These are phyloP conservation scores for Immersiporthe knoxdaviesiana DNA, from an alignment of 2,329 filamentous ascomycete species.

Conservation along the genomic window DNA sequence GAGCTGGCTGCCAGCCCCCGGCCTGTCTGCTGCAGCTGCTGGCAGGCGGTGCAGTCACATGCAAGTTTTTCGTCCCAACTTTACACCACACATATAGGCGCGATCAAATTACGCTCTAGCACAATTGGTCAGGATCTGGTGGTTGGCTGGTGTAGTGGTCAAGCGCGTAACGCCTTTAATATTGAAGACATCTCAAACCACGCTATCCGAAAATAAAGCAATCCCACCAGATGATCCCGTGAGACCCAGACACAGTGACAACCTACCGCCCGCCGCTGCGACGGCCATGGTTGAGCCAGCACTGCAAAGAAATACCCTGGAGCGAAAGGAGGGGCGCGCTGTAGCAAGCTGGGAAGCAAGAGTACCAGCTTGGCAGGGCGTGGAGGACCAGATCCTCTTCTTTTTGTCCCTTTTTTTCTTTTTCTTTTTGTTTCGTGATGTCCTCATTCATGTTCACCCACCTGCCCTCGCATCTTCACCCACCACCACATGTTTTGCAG, in stretches of 20 bases:
- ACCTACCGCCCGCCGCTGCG: background rate
- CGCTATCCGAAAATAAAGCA: constrained; percentile 10
- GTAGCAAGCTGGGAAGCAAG: background rate
- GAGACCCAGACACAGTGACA: constrained; percentile 15
- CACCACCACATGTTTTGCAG: background rate
- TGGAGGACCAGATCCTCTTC: background rate
- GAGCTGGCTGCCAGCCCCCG: background rate
- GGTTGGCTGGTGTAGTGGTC: constrained; percentile 12
- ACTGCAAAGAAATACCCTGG: constrained; percentile 11
- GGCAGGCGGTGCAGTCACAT: background rate
- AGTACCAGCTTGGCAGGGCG: constrained; percentile 8
- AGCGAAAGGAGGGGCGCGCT: constrained; percentile 7
- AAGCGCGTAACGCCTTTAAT: background rate
- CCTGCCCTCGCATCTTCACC: background rate
- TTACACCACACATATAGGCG: background rate
- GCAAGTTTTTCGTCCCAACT: background rate
- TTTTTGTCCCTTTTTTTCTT: background rate
- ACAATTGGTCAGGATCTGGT: constrained; percentile 7
- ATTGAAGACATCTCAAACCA: constrained; percentile 10
- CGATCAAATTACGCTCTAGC: background rate
- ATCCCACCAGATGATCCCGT: background rate
- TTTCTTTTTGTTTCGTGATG: constrained; percentile 1
- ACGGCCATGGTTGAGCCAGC: constrained; percentile 12
- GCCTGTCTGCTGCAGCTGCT: background rate
- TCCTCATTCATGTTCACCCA: background rate